phyloP scores from a whole-genome alignment of 768 basidiomycete genomes.

The Mycena vulgaris region DNA sequence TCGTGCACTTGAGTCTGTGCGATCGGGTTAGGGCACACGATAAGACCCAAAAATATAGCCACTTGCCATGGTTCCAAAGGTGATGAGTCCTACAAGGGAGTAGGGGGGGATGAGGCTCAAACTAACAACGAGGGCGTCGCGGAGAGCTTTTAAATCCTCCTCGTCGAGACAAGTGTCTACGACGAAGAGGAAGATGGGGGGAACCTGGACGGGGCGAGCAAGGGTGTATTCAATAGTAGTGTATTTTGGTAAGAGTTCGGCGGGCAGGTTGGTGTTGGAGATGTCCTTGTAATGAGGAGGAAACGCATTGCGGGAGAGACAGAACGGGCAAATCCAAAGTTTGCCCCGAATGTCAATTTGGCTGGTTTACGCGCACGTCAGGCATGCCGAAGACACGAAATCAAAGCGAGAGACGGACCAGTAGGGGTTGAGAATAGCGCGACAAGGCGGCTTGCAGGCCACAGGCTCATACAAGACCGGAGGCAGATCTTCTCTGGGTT shows the following conservation, averaged over 20 bases:
- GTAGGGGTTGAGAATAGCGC: conserved; percentile 97
- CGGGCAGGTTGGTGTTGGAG: conserved; percentile 95
- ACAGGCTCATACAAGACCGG: conserved; percentile 98
- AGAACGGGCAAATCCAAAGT: conserved; percentile 99
- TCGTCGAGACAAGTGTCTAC: conserved; percentile 97
- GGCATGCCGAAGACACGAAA: conserved; percentile 14
- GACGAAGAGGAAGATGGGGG: conserved; percentile 97
- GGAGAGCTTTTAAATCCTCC: conserved; percentile 95
- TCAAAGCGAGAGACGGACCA: conserved; percentile 70
- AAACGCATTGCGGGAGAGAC: conserved; percentile 95
- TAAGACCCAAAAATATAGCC: background rate
- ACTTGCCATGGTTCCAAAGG: conserved; percentile 95
- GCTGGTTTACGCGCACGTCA: conserved; percentile 58
- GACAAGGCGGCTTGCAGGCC: conserved; percentile 97
- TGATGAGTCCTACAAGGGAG: conserved; percentile 96
- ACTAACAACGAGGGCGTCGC: conserved; percentile 95
- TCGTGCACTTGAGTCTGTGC: conserved; percentile 97
- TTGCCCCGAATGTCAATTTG: conserved; percentile 99
- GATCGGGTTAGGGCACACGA: background rate
- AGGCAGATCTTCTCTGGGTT: conserved; percentile 93
- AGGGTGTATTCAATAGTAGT: conserved; percentile 99
- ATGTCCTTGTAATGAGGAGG: conserved; percentile 99
- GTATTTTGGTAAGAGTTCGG: conserved; percentile 97
- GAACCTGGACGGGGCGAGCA: conserved; percentile 89
- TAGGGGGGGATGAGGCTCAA: conserved; percentile 94